Percentiles rank a stretch among this genome's conserved stretches.
These are phyloP conservation scores for Aechmea fasciata DNA, from an alignment of 176 grass and related monocot species.

Conservation along the genomic window DNA sequence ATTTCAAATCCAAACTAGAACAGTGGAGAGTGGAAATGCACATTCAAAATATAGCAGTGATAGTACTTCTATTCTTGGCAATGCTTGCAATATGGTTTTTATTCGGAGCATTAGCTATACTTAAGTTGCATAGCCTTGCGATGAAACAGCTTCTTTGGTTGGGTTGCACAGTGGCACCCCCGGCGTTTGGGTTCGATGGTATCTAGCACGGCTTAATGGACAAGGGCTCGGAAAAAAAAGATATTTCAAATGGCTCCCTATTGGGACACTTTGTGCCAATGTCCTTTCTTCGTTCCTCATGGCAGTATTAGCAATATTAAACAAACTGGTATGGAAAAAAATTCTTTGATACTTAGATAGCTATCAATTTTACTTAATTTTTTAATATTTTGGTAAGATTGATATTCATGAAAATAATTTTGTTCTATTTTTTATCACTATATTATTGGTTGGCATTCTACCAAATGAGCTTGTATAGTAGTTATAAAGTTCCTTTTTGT, in stretches of 20 bases:
- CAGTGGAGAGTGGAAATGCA: constrained; percentile 38
- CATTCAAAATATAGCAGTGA: constrained; percentile 28
- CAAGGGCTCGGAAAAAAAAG: constrained; percentile 45
- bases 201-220: constrained; percentile 69
- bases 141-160: constrained; percentile 52
- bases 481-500: too few species aligned
- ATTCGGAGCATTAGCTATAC: constrained; percentile 43
- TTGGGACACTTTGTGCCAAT: constrained; percentile 83
- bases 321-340: constrained; percentile 49
- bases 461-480: too few species aligned
- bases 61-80: constrained; percentile 31
- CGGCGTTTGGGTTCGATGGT: constrained; percentile 84
- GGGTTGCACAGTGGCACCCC: constrained; percentile 64
- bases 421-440: too few species aligned
- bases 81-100: constrained; percentile 51
- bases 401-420: too few species aligned
- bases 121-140: constrained; percentile 38
- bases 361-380: too few species aligned
- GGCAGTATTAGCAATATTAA: constrained; percentile 45
- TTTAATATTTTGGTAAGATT: too few species aligned
- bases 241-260: constrained; percentile 69
- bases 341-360: not conserved
- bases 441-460: too few species aligned
- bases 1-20: constrained; percentile 28
- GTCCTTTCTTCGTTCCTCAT: constrained; percentile 70